Percentiles rank a stretch among this genome's conserved stretches.
Conservation (phyloP, 1,139 yeast species). For the Meyerozyma elateridarum region DNA sequence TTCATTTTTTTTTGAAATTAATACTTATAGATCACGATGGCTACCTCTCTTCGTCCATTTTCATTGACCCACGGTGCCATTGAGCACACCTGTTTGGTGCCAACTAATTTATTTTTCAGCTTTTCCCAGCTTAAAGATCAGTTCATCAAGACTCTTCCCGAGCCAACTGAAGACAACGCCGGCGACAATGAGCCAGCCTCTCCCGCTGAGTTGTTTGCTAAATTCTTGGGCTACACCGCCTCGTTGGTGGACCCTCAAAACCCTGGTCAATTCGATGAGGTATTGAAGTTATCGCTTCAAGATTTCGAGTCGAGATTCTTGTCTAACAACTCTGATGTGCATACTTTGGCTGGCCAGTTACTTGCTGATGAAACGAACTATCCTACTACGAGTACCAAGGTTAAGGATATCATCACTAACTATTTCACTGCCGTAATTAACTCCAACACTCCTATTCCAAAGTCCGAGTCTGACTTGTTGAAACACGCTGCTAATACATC, state of each 20-base stretch:
- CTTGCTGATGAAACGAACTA: constrained; percentile 35
- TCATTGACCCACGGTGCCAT: constrained; percentile 79
- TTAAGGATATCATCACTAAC: constrained; percentile 63
- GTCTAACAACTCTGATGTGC: constrained; percentile 70
- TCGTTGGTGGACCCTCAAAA: constrained; percentile 44
- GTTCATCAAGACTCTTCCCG: constrained; percentile 73
- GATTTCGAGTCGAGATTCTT: constrained; percentile 85
- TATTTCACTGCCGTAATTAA: constrained; percentile 63
- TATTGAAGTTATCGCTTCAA: constrained; percentile 61
- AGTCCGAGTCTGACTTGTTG: constrained; percentile 47
- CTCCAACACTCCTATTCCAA: constrained; percentile 25
- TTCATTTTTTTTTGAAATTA: too few relatives aligned
- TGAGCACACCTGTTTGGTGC: constrained; percentile 85
- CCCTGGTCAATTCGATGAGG: constrained; percentile 58
- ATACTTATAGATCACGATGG: constrained; percentile 7
- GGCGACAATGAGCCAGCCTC: constrained; percentile 88
- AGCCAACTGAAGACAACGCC: constrained; percentile 77
- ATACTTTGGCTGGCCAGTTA: constrained; percentile 75
- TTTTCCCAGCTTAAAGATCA: constrained; percentile 87
- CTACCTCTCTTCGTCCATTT: constrained; percentile 53
- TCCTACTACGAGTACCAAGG: constrained; percentile 68
- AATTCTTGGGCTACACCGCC: constrained; percentile 79
- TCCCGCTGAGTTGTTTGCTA: constrained; percentile 79
- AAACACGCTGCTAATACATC: constrained; percentile 33
- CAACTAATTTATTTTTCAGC: constrained; percentile 72